These are phyloP conservation scores for Mesotaenium endlicherianum DNA, from an alignment of 139 green algal species.

Conservation along the genomic window DNA sequence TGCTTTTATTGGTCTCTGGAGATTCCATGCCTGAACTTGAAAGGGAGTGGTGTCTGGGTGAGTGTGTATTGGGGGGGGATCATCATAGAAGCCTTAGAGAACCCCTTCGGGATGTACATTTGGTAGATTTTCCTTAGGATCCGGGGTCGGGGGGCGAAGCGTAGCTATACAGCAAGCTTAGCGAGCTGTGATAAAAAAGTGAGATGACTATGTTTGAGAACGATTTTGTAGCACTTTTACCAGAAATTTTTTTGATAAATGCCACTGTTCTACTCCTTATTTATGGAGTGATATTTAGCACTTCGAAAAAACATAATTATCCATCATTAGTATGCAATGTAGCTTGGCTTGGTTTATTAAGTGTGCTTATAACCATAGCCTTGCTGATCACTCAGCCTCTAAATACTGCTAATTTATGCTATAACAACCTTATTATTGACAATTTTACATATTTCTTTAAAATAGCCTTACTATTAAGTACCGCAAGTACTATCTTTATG, in stretches of 20 bases:
- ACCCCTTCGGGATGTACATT: too few relatives aligned
- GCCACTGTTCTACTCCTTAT: constrained; percentile 56
- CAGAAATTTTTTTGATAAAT: constrained; percentile 60
- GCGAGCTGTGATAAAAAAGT: too few relatives aligned
- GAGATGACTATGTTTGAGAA: constrained; percentile 58
- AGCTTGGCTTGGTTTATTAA: constrained; percentile 48
- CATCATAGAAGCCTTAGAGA: too few relatives aligned
- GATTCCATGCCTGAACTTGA: too few relatives aligned
- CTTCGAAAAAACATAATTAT: constrained; percentile 52
- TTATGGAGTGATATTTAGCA: constrained; percentile 61
- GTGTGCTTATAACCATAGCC: constrained; percentile 51
- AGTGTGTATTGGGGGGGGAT: too few relatives aligned
- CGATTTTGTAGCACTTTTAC: constrained; percentile 61
- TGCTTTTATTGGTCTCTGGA: too few relatives aligned
- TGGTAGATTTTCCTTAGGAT: too few relatives aligned
- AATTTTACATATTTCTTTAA: constrained; percentile 59
- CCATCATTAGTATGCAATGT: constrained; percentile 56
- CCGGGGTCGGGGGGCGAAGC: too few relatives aligned
- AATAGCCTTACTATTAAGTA: constrained; percentile 49
- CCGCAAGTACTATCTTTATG: constrained; percentile 57
- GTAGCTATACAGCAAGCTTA: too few relatives aligned
- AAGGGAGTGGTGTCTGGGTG: too few relatives aligned
- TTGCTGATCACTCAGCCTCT: constrained; percentile 51
- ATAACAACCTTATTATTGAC: constrained; percentile 63
- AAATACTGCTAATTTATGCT: constrained; percentile 55